A percentile compares a stretch with the other conserved stretches of the same genome.
Conservation (phyloP, 1,284 basidiomycete species). For the Heliocybe sulcata region DNA sequence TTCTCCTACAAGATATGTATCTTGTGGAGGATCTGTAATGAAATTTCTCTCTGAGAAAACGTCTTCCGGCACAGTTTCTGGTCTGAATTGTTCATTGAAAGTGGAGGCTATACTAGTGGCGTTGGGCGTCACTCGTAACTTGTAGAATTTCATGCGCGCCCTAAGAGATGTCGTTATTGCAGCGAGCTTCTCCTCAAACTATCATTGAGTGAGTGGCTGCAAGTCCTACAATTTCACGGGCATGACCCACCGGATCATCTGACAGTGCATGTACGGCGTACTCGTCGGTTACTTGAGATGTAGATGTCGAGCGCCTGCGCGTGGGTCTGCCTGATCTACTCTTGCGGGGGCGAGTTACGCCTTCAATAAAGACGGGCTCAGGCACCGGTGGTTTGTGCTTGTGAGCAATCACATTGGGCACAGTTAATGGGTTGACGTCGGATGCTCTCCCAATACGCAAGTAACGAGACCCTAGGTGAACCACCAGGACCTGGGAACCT, state of each 20-base stretch:
- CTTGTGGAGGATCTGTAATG: constrained; percentile 49
- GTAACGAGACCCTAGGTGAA: constrained; percentile 89
- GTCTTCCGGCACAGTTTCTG: constrained; percentile 75
- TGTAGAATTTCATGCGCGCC: constrained; percentile 84
- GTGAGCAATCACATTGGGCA: constrained; percentile 78
- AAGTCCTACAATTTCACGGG: neutral
- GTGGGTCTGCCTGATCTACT: constrained; percentile 15
- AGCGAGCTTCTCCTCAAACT: constrained; percentile 71
- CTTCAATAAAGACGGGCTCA: constrained; percentile 33
- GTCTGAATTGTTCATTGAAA: constrained; percentile 71
- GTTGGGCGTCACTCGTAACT: constrained; percentile 74
- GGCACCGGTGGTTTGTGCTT: constrained; percentile 40
- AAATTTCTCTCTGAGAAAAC: constrained; percentile 79
- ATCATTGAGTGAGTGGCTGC: neutral
- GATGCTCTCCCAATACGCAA: constrained; percentile 86
- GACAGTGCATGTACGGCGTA: constrained; percentile 34
- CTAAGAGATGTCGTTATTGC: constrained; percentile 71
- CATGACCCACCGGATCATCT: constrained; percentile 52
- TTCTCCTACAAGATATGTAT: constrained; percentile 58
- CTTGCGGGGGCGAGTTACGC: constrained; percentile 44
- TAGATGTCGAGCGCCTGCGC: constrained; percentile 12
- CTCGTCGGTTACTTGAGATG: constrained; percentile 29
- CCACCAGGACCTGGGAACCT: constrained; percentile 76
- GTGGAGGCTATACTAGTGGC: constrained; percentile 64
- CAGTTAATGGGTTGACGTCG: constrained; percentile 71